phyloP scores from a whole-genome alignment of 257 asterid species.

The Plantago elongata region DNA sequence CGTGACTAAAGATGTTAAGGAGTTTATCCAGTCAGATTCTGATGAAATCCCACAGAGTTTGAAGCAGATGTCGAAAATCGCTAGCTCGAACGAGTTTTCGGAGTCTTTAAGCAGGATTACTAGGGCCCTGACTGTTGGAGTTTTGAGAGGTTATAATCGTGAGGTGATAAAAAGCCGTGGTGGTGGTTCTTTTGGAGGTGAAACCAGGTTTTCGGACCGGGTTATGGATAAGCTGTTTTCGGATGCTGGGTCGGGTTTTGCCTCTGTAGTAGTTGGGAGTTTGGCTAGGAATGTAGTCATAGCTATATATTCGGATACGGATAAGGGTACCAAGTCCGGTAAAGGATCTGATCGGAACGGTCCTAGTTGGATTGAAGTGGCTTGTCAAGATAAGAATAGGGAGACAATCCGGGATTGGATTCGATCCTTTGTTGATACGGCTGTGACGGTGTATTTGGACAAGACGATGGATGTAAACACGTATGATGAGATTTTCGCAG shows the following conservation, averaged over 20 bases:
- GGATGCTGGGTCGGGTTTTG: slow-evolving; percentile 63
- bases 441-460: slow-evolving; percentile 62
- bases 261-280: slow-evolving; percentile 70
- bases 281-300: slow-evolving; percentile 48
- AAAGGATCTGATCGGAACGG: slow-evolving; percentile 1
- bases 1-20: slow-evolving; percentile 55
- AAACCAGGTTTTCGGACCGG: slow-evolving; percentile 22
- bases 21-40: slow-evolving; percentile 57
- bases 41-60: slow-evolving; percentile 60
- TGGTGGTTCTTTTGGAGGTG: neutral
- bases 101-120: slow-evolving; percentile 42
- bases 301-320: slow-evolving; percentile 24
- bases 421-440: slow-evolving; percentile 53
- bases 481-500: slow-evolving; percentile 54
- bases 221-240: slow-evolving; percentile 50
- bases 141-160: slow-evolving; percentile 37
- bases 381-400: slow-evolving; percentile 42
- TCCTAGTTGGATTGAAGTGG: slow-evolving; percentile 39
- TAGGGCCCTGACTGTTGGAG: slow-evolving; percentile 47
- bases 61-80: slow-evolving; percentile 60
- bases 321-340: neutral
- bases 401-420: slow-evolving; percentile 51
- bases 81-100: slow-evolving; percentile 49
- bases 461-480: slow-evolving; percentile 56
- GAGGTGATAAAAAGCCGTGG: slow-evolving; percentile 13